Conservation (phyloP, 2,329 filamentous ascomycete species). For the Alternaria novae-zelandiae region DNA sequence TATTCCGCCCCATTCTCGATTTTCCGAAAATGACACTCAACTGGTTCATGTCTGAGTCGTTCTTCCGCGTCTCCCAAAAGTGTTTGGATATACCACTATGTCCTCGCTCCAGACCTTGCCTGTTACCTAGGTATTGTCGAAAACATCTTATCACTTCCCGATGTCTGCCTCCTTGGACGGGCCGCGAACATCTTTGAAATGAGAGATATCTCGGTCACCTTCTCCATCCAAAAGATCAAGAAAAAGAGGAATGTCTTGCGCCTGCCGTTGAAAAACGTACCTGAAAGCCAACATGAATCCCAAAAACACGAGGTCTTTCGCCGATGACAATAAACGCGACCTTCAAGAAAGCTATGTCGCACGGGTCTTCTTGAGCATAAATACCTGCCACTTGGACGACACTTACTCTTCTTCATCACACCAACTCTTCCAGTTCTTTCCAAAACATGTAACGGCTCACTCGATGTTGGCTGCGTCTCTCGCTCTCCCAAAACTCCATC, state of each 20-base stretch:
- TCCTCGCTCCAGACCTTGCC: background rate
- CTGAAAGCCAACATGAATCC: background rate
- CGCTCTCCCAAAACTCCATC: too few species aligned
- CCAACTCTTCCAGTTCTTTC: background rate
- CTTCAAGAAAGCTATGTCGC: background rate
- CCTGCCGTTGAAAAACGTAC: background rate
- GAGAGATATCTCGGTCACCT: background rate
- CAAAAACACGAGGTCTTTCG: background rate
- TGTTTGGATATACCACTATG: fast-evolving
- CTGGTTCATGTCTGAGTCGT: background rate
- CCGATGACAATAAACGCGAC: background rate
- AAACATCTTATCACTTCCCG: too few species aligned
- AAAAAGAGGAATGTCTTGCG: background rate
- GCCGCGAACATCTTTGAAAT: background rate
- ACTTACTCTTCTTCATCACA: background rate
- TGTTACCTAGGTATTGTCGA: background rate
- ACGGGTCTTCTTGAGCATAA: background rate
- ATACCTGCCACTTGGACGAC: background rate
- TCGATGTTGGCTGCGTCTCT: background rate
- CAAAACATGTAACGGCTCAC: background rate
- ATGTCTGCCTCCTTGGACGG: background rate
- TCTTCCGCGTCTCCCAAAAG: background rate
- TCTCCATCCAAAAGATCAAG: background rate
- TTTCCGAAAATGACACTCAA: background rate
- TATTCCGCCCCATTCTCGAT: background rate